Percentiles rank a stretch among this genome's conserved stretches.
phyloP scores from a whole-genome alignment of 2,329 filamentous ascomycete species.

The Karstenula rhodostoma region DNA sequence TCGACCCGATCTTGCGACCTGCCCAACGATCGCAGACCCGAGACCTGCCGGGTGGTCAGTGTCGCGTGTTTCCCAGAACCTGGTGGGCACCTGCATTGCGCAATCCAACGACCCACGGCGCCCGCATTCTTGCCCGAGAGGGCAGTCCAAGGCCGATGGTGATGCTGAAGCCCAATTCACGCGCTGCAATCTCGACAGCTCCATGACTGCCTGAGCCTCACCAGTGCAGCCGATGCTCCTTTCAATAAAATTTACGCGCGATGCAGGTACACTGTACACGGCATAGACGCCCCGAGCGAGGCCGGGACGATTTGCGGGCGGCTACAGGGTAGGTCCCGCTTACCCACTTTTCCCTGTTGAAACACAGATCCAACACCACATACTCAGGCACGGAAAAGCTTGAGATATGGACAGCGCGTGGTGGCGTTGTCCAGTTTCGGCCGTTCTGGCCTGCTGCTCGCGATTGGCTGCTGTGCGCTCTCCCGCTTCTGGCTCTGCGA shows the following conservation, averaged over 20 bases:
- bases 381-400: conserved; percentile 42
- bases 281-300: conserved; percentile 34
- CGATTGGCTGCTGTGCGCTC: conserved; percentile 46
- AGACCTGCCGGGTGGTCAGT: conserved; percentile 8
- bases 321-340: conserved; percentile 44
- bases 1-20: conserved; percentile 1
- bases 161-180: conserved; percentile 25
- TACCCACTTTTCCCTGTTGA: conserved; percentile 38
- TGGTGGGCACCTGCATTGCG: conserved; percentile 8
- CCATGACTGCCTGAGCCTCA: not conserved
- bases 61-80: conserved; percentile 7
- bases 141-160: conserved; percentile 24
- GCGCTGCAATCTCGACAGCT: not conserved
- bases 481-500: conserved; percentile 32
- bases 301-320: conserved; percentile 37
- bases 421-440: conserved; percentile 48
- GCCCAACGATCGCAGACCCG: conserved; percentile 10
- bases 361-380: conserved; percentile 45
- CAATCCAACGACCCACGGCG: not conserved
- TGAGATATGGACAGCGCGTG: conserved; percentile 38
- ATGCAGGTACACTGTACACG: conserved; percentile 38
- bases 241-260: conserved; percentile 19
- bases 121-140: not conserved
- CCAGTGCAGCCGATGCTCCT: not conserved
- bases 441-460: conserved; percentile 28